Percentiles rank a stretch among this genome's conserved stretches.
These are phyloP conservation scores for Phytopythium sindhum DNA, from an alignment of 352 stramenopile species.

Conservation along the genomic window DNA sequence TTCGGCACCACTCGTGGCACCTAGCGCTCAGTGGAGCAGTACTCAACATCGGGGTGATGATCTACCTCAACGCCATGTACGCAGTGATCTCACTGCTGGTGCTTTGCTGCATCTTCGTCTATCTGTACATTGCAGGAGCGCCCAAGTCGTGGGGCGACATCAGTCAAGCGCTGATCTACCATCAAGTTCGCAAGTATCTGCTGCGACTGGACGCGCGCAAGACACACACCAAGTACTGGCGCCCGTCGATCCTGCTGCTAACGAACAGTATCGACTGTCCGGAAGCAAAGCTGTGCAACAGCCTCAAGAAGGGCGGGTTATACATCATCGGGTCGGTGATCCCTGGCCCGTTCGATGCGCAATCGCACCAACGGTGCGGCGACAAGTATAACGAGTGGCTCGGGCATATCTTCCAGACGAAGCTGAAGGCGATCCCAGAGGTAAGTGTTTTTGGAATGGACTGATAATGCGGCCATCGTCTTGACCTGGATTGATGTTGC, in stretches of 20 bases:
- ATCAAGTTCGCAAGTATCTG: slow-evolving; percentile 81
- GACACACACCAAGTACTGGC: slow-evolving; percentile 77
- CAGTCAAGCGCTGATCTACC: slow-evolving; percentile 83
- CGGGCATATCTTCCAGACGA: slow-evolving; percentile 33
- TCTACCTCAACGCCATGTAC: slow-evolving; percentile 69
- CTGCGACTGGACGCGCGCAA: slow-evolving; percentile 61
- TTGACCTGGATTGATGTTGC: not conserved
- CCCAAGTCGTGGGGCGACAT: slow-evolving; percentile 73
- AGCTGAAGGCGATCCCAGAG: slow-evolving; percentile 49
- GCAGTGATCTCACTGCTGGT: slow-evolving; percentile 50
- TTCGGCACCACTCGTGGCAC: slow-evolving; percentile 67
- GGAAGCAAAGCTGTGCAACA: slow-evolving; percentile 62
- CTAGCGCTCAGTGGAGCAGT: slow-evolving; percentile 51
- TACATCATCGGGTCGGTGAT: slow-evolving; percentile 70
- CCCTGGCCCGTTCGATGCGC: slow-evolving; percentile 29
- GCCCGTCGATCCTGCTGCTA: slow-evolving; percentile 69
- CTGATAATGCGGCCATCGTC: not conserved
- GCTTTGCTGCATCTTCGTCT: slow-evolving; percentile 58
- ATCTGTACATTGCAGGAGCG: slow-evolving; percentile 52
- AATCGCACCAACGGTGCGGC: slow-evolving; percentile 22
- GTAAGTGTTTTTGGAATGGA: slow-evolving; percentile 5
- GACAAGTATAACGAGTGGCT: slow-evolving; percentile 47
- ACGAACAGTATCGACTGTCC: slow-evolving; percentile 31
- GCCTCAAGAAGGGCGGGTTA: slow-evolving; percentile 78
- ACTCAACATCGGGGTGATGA: slow-evolving; percentile 70